Conservation (phyloP, 2,329 filamentous ascomycete genomes). For the Botrytis paeoniae region DNA sequence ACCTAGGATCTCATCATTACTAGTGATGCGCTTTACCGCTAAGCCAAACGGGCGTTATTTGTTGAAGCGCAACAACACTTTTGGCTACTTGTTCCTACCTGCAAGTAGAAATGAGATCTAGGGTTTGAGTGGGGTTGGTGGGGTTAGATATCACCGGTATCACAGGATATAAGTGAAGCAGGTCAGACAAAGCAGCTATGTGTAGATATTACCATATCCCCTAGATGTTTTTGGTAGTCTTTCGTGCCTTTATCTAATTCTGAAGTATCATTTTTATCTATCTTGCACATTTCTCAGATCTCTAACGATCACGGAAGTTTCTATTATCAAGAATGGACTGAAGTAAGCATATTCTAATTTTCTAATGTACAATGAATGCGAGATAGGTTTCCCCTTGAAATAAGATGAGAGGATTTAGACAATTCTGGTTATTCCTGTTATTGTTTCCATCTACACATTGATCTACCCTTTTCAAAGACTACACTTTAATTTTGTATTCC, state of each 20-base stretch:
- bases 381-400: not conserved
- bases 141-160: not conserved
- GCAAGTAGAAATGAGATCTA: accelerated
- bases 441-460: not conserved
- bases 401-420: not conserved
- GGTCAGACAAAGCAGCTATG: too few relatives aligned
- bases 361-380: not conserved
- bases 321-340: not conserved
- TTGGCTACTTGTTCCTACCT: accelerated
- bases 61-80: accelerated
- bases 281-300: not conserved
- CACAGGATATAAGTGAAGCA: too few relatives aligned
- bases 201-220: not conserved
- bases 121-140: not conserved
- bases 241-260: too few relatives aligned
- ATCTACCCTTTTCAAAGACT: not conserved
- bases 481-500: not conserved
- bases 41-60: slow-evolving; percentile 11
- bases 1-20: slow-evolving; percentile 14
- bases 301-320: not conserved
- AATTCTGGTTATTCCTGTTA: not conserved
- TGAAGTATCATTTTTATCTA: not conserved
- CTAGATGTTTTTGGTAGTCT: too few relatives aligned
- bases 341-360: not conserved
- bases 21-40: slow-evolving; percentile 15